Percentiles rank a stretch among this genome's conserved stretches.
Conservation (phyloP, 352 stramenopile genomes). For the Albugo candida region DNA sequence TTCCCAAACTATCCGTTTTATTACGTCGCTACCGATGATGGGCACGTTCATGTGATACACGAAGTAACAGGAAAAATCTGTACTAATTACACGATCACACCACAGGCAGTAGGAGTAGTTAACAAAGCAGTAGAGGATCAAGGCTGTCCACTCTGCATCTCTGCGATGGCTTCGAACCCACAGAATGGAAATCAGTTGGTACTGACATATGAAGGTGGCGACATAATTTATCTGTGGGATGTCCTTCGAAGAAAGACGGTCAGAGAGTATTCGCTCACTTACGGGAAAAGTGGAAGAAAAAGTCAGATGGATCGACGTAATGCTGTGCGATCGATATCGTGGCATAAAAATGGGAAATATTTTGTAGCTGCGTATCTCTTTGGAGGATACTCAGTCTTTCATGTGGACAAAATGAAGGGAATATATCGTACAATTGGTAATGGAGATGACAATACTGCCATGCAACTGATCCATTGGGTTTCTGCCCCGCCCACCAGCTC, state of each 20-base stretch:
- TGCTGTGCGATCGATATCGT: slow-evolving; percentile 31
- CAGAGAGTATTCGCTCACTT: slow-evolving; percentile 7
- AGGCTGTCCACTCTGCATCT: slow-evolving; percentile 6
- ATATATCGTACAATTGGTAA: slow-evolving; percentile 11
- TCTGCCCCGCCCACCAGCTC: slow-evolving; percentile 34
- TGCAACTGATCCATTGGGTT: slow-evolving; percentile 39
- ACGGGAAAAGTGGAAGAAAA: too few relatives aligned
- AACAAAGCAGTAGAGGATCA: slow-evolving; percentile 6
- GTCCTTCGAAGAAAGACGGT: slow-evolving; percentile 41
- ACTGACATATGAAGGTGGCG: slow-evolving; percentile 33
- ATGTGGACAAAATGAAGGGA: slow-evolving; percentile 30
- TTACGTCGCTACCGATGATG: slow-evolving; percentile 53
- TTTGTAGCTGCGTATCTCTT: slow-evolving; percentile 50
- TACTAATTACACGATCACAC: slow-evolving; percentile 34
- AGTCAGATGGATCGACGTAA: too few relatives aligned
- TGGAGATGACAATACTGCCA: slow-evolving; percentile 7
- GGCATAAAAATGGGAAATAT: slow-evolving; percentile 55
- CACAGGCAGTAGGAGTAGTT: slow-evolving; percentile 20
- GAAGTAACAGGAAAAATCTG: slow-evolving; percentile 48
- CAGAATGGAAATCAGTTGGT: slow-evolving; percentile 39
- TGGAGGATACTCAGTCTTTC: slow-evolving; percentile 37
- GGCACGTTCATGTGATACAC: slow-evolving; percentile 38
- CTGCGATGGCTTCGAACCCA: slow-evolving; percentile 31
- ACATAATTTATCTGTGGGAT: slow-evolving; percentile 38
- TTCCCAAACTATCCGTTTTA: slow-evolving; percentile 32